Conservation (phyloP, 2,329 filamentous ascomycete genomes). For the Penicillium digitatum region DNA sequence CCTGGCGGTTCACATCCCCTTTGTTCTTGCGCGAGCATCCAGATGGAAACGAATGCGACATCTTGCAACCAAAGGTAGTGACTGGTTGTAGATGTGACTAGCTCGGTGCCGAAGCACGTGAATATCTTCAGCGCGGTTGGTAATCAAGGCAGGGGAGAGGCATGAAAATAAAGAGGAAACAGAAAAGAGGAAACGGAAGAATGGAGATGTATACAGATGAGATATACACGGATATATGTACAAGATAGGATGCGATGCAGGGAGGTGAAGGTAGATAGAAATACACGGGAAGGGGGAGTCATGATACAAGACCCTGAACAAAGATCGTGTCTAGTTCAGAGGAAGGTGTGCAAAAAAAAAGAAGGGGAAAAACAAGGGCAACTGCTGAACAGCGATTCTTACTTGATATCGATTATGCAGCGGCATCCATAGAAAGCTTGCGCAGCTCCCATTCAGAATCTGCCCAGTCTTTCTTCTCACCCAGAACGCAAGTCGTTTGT, state of each 20-base stretch:
- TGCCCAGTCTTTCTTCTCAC: slow-evolving; percentile 77
- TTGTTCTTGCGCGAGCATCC: slow-evolving; percentile 49
- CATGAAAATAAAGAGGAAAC: slow-evolving; percentile 1
- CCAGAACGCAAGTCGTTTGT: slow-evolving; percentile 68
- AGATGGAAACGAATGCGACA: slow-evolving; percentile 40
- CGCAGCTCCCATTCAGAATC: slow-evolving; percentile 67
- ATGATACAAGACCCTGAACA: slow-evolving; percentile 3
- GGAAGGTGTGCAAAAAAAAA: neutral
- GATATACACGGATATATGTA: slow-evolving; percentile 27
- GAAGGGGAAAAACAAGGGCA: neutral
- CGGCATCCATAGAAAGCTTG: slow-evolving; percentile 61
- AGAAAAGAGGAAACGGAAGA: slow-evolving; percentile 18
- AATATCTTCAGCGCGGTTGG: slow-evolving; percentile 25
- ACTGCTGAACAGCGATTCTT: neutral
- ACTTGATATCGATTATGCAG: slow-evolving; percentile 17
- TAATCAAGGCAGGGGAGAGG: neutral
- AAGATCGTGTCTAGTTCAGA: neutral
- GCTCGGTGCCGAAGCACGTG: slow-evolving; percentile 51
- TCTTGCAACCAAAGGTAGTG: slow-evolving; percentile 47
- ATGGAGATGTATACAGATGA: slow-evolving; percentile 16
- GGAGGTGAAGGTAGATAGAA: slow-evolving; percentile 12
- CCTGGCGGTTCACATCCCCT: slow-evolving; percentile 31
- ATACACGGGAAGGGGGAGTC: slow-evolving; percentile 14
- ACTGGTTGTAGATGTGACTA: slow-evolving; percentile 47
- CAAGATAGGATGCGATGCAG: slow-evolving; percentile 14